A percentile compares a stretch with the other conserved stretches of the same genome.
These are phyloP conservation scores for Rehmannia glutinosa DNA, from an alignment of 257 asterid genomes.

Conservation along the genomic window DNA sequence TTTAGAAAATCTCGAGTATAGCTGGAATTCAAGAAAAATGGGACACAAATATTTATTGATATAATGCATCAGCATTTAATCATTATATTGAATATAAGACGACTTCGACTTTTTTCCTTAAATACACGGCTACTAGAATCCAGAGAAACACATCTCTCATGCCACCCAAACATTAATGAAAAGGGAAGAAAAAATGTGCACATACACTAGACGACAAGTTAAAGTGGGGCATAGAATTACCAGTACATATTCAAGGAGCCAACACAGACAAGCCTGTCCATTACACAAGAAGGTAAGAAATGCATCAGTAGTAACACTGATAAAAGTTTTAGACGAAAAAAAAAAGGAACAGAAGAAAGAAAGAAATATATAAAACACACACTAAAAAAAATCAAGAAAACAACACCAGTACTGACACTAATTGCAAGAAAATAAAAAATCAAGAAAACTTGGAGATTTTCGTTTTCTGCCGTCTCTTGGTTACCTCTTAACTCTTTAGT, in stretches of 20 bases:
- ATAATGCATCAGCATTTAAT: neutral
- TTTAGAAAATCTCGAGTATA: neutral
- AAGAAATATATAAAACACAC: neutral
- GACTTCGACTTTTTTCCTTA: neutral
- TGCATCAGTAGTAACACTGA: too few species aligned
- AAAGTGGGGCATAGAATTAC: too few species aligned
- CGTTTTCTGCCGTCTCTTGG: neutral
- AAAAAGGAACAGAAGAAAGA: neutral
- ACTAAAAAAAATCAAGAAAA: too few species aligned
- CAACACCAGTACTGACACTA: neutral
- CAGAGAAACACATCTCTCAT: neutral
- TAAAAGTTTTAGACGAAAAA: too few species aligned
- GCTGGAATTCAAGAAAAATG: neutral
- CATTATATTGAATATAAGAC: neutral
- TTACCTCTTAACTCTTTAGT: too few species aligned
- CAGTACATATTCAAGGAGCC: too few species aligned
- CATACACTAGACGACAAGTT: too few species aligned
- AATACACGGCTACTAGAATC: neutral
- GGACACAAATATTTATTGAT: neutral
- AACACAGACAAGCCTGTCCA: too few species aligned
- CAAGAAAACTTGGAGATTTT: neutral
- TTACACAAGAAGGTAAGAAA: too few species aligned
- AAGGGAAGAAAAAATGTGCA: too few species aligned
- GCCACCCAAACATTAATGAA: neutral
- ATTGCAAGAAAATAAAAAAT: neutral